phyloP scores from a whole-genome alignment of 2,329 filamentous ascomycete genomes.

The Fusarium subtropicale region DNA sequence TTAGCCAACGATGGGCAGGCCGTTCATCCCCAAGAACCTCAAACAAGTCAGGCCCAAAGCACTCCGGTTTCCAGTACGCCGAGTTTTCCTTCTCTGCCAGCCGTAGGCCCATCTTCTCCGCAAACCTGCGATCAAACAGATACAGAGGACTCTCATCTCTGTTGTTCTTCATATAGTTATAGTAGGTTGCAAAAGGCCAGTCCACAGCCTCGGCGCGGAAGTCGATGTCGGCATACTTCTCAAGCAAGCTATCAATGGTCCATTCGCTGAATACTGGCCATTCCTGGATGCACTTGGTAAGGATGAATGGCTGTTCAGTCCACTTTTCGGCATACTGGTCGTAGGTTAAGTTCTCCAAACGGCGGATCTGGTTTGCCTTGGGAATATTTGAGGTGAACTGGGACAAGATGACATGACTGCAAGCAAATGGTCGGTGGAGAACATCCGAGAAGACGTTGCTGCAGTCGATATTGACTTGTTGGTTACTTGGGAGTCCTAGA shows the following conservation, averaged over 20 bases:
- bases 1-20: conserved; percentile 92
- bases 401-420: conserved; percentile 77
- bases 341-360: conserved; percentile 74
- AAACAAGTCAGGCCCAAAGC: conserved; percentile 90
- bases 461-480: conserved; percentile 74
- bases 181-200: conserved; percentile 86
- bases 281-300: conserved; percentile 81
- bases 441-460: conserved; percentile 88
- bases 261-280: conserved; percentile 85
- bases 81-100: conserved; percentile 64
- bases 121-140: conserved; percentile 89
- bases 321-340: conserved; percentile 80
- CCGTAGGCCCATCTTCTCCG: conserved; percentile 81
- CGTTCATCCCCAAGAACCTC: conserved; percentile 79
- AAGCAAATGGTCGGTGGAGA: conserved; percentile 89
- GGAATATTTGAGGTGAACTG: conserved; percentile 80
- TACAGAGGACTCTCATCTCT: conserved; percentile 91
- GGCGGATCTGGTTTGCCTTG: conserved; percentile 75
- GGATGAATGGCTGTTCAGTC: conserved; percentile 85
- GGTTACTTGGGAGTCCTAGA: conserved; percentile 65
- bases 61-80: conserved; percentile 82
- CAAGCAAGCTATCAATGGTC: conserved; percentile 75
- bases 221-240: conserved; percentile 71
- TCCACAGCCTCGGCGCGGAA: conserved; percentile 95
- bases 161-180: conserved; percentile 82